Evolutionary conservation across 768 basidiomycete species (phyloP).

Genomic region (Tephrocybe sp.): DNA sequence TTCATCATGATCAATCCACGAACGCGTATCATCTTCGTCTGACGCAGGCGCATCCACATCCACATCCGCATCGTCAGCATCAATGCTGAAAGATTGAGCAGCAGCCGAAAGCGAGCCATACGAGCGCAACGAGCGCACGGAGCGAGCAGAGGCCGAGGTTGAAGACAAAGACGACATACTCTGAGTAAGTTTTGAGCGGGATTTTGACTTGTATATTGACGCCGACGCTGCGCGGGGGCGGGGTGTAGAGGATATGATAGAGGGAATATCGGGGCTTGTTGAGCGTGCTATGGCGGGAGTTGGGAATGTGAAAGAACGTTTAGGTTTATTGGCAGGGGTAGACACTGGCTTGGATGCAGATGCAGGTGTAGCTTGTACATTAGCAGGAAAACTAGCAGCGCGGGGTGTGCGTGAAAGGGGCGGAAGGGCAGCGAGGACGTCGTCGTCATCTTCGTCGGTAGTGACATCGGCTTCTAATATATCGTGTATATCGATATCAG

Average conservation of each 20-base stretch:
- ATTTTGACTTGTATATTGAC: not conserved
- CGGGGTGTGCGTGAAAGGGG: not conserved
- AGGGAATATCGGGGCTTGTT: slow-evolving; percentile 23
- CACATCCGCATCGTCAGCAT: not conserved
- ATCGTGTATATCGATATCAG: slow-evolving; percentile 34
- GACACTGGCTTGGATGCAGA: no score
- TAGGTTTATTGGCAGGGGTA: no score
- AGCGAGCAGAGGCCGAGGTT: not conserved
- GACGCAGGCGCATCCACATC: not conserved
- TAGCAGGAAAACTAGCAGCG: not conserved
- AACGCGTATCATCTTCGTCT: slow-evolving; percentile 19
- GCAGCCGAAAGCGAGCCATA: not conserved
- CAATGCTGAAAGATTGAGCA: no score
- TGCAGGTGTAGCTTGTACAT: no score
- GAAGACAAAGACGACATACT: not conserved
- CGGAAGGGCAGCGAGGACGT: slow-evolving; percentile 1
- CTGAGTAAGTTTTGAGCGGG: not conserved
- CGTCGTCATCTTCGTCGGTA: slow-evolving; percentile 11
- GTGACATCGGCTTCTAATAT: slow-evolving; percentile 20
- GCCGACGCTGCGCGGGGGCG: slow-evolving; percentile 10
- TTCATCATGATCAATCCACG: slow-evolving; percentile 22
- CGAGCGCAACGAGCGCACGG: not conserved
- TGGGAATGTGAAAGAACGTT: not conserved
- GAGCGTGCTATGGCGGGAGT: slow-evolving; percentile 2
- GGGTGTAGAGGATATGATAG: slow-evolving; percentile 23